phyloP scores from a whole-genome alignment of 108 stramenopile genomes.

The Stephanodiscus triporus region DNA sequence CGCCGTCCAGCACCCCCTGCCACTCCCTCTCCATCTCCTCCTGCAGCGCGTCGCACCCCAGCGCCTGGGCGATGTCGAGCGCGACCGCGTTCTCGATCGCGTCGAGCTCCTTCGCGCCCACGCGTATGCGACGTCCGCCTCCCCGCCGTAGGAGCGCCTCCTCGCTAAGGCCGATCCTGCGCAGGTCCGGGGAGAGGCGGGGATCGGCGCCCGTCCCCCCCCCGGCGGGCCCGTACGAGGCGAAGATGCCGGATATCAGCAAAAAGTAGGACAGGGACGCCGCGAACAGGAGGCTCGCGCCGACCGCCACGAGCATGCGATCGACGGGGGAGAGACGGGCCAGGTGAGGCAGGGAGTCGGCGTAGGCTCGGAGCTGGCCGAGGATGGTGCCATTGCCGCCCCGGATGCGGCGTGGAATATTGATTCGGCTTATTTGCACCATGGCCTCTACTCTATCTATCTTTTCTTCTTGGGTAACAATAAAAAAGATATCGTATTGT shows the following conservation, averaged over 20 bases:
- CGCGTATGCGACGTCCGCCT: conserved; percentile 42
- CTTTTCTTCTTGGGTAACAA: too few relatives aligned
- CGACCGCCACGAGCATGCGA: conserved; percentile 35
- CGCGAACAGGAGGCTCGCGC: conserved; percentile 21
- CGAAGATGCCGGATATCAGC: conserved; percentile 33
- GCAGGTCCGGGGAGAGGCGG: conserved; percentile 31
- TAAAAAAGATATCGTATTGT: too few relatives aligned
- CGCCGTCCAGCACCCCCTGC: conserved; percentile 30
- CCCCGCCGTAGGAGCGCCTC: conserved; percentile 46
- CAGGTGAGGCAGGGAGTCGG: conserved; percentile 25
- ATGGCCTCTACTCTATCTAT: too few relatives aligned
- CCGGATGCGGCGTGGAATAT: conserved; percentile 39
- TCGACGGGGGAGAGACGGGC: conserved; percentile 41
- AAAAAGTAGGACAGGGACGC: conserved; percentile 45
- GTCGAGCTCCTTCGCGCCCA: conserved; percentile 31
- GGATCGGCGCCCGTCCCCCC: conserved; percentile 12
- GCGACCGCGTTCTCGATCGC: conserved; percentile 72
- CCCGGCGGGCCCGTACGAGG: background rate
- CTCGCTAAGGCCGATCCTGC: conserved; percentile 39
- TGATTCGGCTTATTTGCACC: conserved; percentile 33
- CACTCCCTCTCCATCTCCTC: conserved; percentile 55
- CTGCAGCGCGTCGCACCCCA: conserved; percentile 65
- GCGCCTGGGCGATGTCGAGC: conserved; percentile 56
- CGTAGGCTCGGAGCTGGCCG: conserved; percentile 14
- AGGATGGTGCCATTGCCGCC: conserved; percentile 9